phyloP scores from a whole-genome alignment of 2,329 filamentous ascomycete species.

The Fusarium devonianum region DNA sequence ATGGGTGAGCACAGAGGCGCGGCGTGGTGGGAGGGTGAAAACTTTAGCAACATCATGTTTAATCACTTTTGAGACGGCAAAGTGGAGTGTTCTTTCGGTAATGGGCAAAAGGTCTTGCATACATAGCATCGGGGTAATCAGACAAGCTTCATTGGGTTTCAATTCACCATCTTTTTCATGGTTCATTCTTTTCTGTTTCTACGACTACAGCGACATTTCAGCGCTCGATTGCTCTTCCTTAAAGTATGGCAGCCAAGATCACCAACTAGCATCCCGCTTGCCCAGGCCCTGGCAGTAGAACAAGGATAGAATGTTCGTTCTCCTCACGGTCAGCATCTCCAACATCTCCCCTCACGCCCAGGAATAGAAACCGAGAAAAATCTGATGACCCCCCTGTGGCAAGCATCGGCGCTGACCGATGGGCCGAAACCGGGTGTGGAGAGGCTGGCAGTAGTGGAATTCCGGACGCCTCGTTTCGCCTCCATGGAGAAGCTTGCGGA shows the following conservation, averaged over 20 bases:
- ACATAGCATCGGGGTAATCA: not conserved
- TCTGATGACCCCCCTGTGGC: not conserved
- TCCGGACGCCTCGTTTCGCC: not conserved
- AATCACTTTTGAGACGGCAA: constrained; percentile 45
- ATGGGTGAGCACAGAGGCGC: constrained; percentile 38
- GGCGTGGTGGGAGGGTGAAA: constrained; percentile 53
- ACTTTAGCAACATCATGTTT: constrained; percentile 50
- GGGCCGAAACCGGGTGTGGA: constrained; percentile 3
- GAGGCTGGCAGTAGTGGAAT: not conserved
- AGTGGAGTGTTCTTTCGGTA: not conserved
- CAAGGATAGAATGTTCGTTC: no score
- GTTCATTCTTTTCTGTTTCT: no score
- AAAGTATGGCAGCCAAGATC: no score
- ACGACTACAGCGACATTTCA: no score
- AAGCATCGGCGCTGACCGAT: not conserved
- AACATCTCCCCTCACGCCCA: not conserved
- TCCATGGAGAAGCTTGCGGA: not conserved
- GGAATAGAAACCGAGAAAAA: not conserved
- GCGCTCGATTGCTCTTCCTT: no score
- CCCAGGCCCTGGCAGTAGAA: no score
- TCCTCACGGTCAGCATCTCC: no score
- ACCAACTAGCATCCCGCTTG: no score
- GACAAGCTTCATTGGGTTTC: no score
- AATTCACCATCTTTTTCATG: no score
- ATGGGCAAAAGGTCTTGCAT: not conserved